These are phyloP conservation scores for Avena insularis DNA, from an alignment of 176 grass and related monocot genomes.

Conservation along the genomic window DNA sequence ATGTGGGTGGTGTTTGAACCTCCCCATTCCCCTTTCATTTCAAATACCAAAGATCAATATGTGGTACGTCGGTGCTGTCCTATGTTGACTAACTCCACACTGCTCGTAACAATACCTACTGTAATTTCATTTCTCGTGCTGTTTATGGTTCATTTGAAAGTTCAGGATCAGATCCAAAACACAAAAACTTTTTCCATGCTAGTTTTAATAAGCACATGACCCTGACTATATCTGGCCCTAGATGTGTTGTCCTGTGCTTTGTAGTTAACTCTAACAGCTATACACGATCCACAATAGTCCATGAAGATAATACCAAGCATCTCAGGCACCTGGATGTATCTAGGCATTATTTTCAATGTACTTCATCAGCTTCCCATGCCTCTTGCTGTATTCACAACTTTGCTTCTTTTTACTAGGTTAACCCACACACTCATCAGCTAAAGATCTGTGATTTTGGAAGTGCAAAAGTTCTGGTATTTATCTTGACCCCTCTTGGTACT, in stretches of 20 bases:
- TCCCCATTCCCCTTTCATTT: background rate
- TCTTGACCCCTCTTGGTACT: conserved; percentile 8
- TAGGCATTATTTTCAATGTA: background rate
- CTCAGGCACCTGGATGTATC: conserved; percentile 2
- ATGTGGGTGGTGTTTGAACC: background rate
- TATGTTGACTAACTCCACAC: conserved; percentile 6
- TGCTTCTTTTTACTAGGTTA: conserved; percentile 55
- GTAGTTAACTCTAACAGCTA: background rate
- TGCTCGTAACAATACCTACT: background rate
- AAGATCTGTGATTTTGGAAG: conserved; percentile 82
- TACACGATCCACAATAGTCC: background rate
- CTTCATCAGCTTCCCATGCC: background rate
- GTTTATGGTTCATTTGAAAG: background rate
- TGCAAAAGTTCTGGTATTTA: conserved; percentile 80
- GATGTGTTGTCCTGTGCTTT: background rate
- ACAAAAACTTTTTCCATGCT: background rate
- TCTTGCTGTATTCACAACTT: background rate
- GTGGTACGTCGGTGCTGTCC: background rate
- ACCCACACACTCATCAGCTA: conserved; percentile 82
- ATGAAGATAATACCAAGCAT: background rate
- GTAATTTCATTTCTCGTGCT: background rate
- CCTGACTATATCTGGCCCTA: background rate
- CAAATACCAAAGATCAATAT: conserved; percentile 6
- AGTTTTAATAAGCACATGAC: background rate
- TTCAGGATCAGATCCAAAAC: conserved; percentile 16